These are phyloP conservation scores for Backusella circina DNA, from an alignment of 192 early-diverging fungal species.

Conservation along the genomic window DNA sequence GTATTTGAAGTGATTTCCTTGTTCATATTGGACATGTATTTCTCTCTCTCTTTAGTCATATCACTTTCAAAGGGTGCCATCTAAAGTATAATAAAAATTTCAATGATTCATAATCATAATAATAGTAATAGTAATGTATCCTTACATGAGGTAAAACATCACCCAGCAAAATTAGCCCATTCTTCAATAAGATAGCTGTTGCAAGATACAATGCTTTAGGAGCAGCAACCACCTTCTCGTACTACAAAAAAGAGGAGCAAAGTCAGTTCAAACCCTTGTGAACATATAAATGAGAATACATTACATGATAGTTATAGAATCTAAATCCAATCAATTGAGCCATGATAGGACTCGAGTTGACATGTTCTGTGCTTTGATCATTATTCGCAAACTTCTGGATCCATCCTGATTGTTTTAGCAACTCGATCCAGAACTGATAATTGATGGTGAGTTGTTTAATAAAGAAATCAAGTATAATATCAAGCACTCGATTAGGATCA, in stretches of 20 bases:
- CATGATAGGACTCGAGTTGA: constrained; percentile 16
- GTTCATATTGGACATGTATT: constrained; percentile 43
- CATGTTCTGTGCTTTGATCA: not conserved
- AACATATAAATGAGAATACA: not conserved
- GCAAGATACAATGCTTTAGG: constrained; percentile 49
- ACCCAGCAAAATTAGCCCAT: constrained; percentile 45
- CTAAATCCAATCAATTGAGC: constrained; percentile 80
- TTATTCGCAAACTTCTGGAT: constrained; percentile 1
- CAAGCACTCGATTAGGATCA: constrained; percentile 83
- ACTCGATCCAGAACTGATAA: constrained; percentile 66
- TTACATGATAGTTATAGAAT: constrained; percentile 56
- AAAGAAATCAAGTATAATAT: constrained; percentile 74
- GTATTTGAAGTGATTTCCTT: constrained; percentile 24
- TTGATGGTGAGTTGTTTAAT: constrained; percentile 62
- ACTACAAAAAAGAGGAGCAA: not conserved
- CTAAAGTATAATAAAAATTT: not conserved
- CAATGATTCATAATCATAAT: not conserved
- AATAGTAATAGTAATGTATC: not conserved
- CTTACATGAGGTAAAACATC: constrained; percentile 65
- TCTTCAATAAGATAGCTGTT: constrained; percentile 55
- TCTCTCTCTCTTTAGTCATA: constrained; percentile 40
- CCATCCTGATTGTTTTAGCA: constrained; percentile 57
- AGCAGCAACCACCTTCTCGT: constrained; percentile 13
- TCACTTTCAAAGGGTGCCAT: constrained; percentile 51
- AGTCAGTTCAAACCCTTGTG: not conserved